phyloP scores from a whole-genome alignment of 345 rosid species.

The Salix arbutifolia region DNA sequence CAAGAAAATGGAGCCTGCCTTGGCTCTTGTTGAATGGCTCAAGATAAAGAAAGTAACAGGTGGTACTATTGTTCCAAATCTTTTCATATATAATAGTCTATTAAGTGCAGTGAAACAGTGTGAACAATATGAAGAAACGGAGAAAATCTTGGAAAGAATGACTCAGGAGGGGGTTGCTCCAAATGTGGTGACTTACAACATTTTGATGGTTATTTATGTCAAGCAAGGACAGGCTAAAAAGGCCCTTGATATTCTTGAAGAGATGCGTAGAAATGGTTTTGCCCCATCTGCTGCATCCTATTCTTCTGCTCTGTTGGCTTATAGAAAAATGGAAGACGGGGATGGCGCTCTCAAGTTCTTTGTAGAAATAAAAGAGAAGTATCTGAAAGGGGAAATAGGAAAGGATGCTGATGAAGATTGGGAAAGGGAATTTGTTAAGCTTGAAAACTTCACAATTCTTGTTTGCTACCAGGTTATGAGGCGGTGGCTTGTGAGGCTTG shows the following conservation, averaged over 20 bases:
- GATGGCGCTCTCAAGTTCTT: slow-evolving; percentile 70
- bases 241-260: slow-evolving; percentile 65
- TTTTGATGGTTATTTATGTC: slow-evolving; percentile 63
- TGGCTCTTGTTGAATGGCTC: slow-evolving; percentile 83
- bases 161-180: slow-evolving; percentile 55
- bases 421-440: slow-evolving; percentile 59
- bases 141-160: slow-evolving; percentile 63
- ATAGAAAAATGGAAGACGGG: slow-evolving; percentile 76
- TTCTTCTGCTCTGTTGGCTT: slow-evolving; percentile 72
- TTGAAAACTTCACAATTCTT: slow-evolving; percentile 57
- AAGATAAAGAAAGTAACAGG: slow-evolving; percentile 62
- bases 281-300: slow-evolving; percentile 66
- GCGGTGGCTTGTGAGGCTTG: slow-evolving; percentile 65
- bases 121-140: slow-evolving; percentile 37
- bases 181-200: slow-evolving; percentile 69
- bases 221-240: slow-evolving; percentile 50
- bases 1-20: slow-evolving; percentile 50
- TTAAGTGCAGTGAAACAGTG: slow-evolving; percentile 69
- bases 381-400: slow-evolving; percentile 51
- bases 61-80: slow-evolving; percentile 54
- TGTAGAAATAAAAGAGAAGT: slow-evolving; percentile 55
- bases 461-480: slow-evolving; percentile 85
- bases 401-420: slow-evolving; percentile 41
- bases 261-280: slow-evolving; percentile 53
- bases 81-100: slow-evolving; percentile 68